phyloP scores from a whole-genome alignment of 768 basidiomycete genomes.

The Boletellus ananas region DNA sequence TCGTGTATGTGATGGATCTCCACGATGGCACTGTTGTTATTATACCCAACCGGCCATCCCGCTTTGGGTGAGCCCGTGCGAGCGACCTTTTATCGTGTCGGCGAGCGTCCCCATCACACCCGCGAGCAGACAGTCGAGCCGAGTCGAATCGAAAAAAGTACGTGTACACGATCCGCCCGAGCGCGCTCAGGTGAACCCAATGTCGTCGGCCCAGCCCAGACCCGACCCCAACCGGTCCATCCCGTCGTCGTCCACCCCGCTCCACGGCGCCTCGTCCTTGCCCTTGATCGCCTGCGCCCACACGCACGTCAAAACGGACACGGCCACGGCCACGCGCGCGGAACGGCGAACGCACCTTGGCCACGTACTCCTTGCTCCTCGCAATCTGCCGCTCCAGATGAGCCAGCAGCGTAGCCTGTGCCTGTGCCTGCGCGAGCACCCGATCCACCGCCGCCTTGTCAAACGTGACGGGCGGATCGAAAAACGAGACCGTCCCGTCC shows the following conservation, averaged over 20 bases:
- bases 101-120: too few relatives aligned
- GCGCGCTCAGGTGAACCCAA: conserved; percentile 16
- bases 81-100: too few relatives aligned
- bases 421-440: conserved; percentile 53
- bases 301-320: too few relatives aligned
- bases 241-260: conserved; percentile 26
- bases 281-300: conserved; percentile 31
- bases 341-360: conserved; percentile 69
- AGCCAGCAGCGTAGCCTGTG: conserved; percentile 31
- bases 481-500: conserved; percentile 71
- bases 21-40: too few relatives aligned
- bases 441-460: conserved; percentile 59
- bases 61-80: too few relatives aligned
- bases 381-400: conserved; percentile 37
- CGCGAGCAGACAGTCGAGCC: too few relatives aligned
- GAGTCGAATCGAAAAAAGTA: too few relatives aligned
- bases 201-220: conserved; percentile 27
- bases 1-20: too few relatives aligned
- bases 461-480: conserved; percentile 57
- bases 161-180: too few relatives aligned
- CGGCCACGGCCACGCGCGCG: too few relatives aligned
- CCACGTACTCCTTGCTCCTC: conserved; percentile 67
- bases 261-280: conserved; percentile 28
- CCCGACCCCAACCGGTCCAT: conserved; percentile 20
- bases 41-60: too few relatives aligned